A percentile compares a stretch with the other conserved stretches of the same genome.
Conservation (phyloP, 1,284 basidiomycete genomes). For the Malassezia vespertilionis region DNA sequence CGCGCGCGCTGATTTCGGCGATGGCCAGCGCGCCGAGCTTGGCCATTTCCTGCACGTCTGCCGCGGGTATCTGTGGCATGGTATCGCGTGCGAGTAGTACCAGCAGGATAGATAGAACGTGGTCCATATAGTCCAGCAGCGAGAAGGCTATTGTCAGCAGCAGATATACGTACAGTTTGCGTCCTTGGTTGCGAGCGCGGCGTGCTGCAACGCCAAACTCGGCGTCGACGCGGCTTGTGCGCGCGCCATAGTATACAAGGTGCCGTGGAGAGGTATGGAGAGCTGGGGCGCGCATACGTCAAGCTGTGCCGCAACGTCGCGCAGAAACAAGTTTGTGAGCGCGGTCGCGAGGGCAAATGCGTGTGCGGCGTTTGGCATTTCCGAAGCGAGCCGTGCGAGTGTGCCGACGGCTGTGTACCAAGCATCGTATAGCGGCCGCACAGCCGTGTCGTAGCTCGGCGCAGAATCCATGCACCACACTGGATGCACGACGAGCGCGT, state of each 20-base stretch:
- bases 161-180: too few relatives aligned
- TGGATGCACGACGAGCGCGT: not conserved
- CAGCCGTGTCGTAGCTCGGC: not conserved
- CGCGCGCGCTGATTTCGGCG: slow-evolving; percentile 2
- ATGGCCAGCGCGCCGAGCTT: slow-evolving; percentile 6
- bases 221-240: not conserved
- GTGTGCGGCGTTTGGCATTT: not conserved
- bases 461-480: not conserved
- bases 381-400: not conserved
- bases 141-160: not conserved
- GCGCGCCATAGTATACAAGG: not conserved
- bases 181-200: not conserved
- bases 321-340: slow-evolving; percentile 9
- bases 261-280: not conserved
- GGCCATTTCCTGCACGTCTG: not conserved
- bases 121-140: not conserved
- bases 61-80: not conserved
- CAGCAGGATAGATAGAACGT: not conserved
- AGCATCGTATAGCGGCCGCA: slow-evolving; percentile 3
- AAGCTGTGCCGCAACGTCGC: not conserved
- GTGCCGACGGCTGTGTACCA: not conserved
- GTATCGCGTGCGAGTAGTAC: not conserved
- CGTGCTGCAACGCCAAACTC: slow-evolving; percentile 1
- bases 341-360: slow-evolving; percentile 5
- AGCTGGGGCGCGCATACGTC: not conserved